Percentiles rank a stretch among this genome's conserved stretches.
These are phyloP conservation scores for Drosera capensis DNA, from an alignment of 148 eudicot genomes.

Conservation along the genomic window DNA sequence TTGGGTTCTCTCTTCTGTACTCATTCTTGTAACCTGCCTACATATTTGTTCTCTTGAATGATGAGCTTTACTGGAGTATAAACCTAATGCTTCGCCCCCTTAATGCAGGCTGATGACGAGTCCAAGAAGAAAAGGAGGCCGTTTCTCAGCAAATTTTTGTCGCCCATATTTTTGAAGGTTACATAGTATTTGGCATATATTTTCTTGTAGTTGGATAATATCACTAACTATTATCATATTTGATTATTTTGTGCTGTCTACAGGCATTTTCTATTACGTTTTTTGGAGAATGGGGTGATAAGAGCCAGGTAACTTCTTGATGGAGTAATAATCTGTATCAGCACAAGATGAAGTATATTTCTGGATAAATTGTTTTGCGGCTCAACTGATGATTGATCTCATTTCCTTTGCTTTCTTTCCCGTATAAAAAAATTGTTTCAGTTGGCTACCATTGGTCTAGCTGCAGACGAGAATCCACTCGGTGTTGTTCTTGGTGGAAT, in stretches of 20 bases:
- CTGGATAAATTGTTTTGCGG: too few species aligned
- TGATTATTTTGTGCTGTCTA: conserved; percentile 4
- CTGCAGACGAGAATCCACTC: conserved; percentile 89
- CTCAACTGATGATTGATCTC: too few species aligned
- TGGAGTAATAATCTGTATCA: too few species aligned
- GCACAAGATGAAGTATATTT: too few species aligned
- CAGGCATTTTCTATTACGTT: conserved; percentile 97
- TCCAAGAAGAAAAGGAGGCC: conserved; percentile 63
- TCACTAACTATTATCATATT: not conserved
- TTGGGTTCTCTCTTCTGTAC: too few species aligned
- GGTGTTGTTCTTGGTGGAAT: conserved; percentile 98
- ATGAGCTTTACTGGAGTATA: not conserved
- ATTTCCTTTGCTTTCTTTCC: conserved; percentile 2
- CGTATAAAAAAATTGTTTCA: conserved; percentile 16
- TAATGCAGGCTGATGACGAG: conserved; percentile 51
- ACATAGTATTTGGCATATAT: too few species aligned
- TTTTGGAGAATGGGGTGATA: conserved; percentile 99
- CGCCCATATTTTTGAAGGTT: conserved; percentile 95
- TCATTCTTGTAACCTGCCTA: too few species aligned
- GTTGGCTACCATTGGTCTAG: conserved; percentile 95
- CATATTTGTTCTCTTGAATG: not conserved
- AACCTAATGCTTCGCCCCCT: not conserved
- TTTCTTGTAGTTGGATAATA: not conserved
- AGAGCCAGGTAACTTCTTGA: conserved; percentile 77
- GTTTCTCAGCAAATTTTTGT: conserved; percentile 62